Evolutionary conservation across 371 early-diverging fungal species (phyloP), one percentile per base, ranked within the genome.

Genomic region (Coemansia sp.): DNA sequence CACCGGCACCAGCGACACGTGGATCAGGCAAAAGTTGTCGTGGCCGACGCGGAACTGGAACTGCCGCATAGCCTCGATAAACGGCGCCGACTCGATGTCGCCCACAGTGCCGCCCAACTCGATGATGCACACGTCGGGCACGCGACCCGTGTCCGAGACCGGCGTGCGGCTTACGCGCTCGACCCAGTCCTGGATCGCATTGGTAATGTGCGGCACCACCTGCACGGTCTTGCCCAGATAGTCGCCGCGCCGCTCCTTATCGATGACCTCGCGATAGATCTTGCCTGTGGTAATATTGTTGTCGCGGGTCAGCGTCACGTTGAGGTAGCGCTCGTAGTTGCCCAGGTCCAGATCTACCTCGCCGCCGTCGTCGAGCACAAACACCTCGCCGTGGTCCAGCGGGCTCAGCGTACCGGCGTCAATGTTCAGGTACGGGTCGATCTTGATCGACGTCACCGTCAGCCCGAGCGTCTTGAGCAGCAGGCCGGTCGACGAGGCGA

Each of bases 241-340:
- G 70, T 94, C 95, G 57, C 99, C 99, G 63, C 87, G 84, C 57
- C 98, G 88, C 83, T 91, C 97, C 69, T 88, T 86, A 77, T 96
- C 94, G 77, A 99, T 99, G 42, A 99, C 94, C 72, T 91, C 86
- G 50, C 88, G 84, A 84, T 98, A 96, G 68, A 99, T 93, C 80
- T 99, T 98, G 76, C 99, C 99, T 35, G 99, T 94, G 20, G 99
- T 98, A 71, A 99, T 96, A 78, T 95, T 95, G 89, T 99, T 99
- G 79, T 94, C 89, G 53, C 93, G 87, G 45, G 94, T 92, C 66
- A 99, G 83, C 41, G 90, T 89, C 6, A 98, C 86, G 76, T 94
- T 95, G 61, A 98, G 81, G 84, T 97, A 99, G 57, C 99, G 91
- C 84, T 99, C 99, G 81, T 99, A 99, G 85, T 97, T 98, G 55